Conservation (phyloP, 495 filamentous ascomycete genomes). For the Lophiotrema nucula region DNA sequence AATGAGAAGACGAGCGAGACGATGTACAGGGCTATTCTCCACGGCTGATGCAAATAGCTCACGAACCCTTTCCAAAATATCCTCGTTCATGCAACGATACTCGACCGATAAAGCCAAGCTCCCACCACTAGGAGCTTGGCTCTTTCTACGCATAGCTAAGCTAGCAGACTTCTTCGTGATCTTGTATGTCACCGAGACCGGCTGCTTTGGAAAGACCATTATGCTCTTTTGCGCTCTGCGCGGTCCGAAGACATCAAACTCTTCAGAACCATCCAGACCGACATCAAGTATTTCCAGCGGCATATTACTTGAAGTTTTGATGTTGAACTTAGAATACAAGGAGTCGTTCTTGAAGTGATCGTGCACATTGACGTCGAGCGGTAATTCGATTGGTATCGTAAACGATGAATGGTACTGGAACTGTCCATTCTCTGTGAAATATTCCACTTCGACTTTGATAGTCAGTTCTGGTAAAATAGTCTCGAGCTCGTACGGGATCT, state of each 20-base stretch:
- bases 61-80: constrained; percentile 48
- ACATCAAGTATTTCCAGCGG: constrained; percentile 74
- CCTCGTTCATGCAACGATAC: constrained; percentile 76
- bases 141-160: constrained; percentile 6
- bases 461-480: constrained; percentile 68
- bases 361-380: constrained; percentile 92
- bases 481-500: constrained; percentile 84
- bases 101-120: constrained; percentile 67
- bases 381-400: constrained; percentile 66
- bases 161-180: constrained; percentile 47
- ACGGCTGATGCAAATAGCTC: constrained; percentile 47
- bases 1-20: constrained; percentile 50
- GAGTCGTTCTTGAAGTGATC: constrained; percentile 84
- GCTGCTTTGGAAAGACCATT: constrained; percentile 75
- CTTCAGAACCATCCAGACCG: constrained; percentile 64
- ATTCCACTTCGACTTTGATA: constrained; percentile 73
- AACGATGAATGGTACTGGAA: constrained; percentile 68
- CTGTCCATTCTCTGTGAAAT: constrained; percentile 68
- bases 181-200: constrained; percentile 79
- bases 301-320: constrained; percentile 70
- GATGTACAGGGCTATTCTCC: constrained; percentile 44
- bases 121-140: constrained; percentile 37
- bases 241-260: constrained; percentile 64
- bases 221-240: constrained; percentile 51
- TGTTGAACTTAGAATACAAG: constrained; percentile 84